phyloP scores from a whole-genome alignment of 1,139 yeast genomes.

The Neolecta irregularis region DNA sequence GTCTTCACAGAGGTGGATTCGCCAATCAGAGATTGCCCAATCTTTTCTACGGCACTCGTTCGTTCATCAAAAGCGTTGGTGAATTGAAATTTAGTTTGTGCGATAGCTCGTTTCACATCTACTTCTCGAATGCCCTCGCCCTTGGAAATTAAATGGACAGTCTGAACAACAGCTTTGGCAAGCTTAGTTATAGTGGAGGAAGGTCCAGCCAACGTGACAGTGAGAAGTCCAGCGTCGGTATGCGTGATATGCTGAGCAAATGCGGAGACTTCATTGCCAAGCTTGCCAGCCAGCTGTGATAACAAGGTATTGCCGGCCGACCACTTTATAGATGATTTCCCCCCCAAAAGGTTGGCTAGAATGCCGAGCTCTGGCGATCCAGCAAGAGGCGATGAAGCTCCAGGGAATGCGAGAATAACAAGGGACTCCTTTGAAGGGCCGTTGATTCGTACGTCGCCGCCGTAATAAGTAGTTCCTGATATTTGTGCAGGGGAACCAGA shows the following conservation, averaged over 20 bases:
- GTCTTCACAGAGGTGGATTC: conserved; percentile 16
- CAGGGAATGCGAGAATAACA: conserved; percentile 74
- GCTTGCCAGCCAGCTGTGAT: conserved; percentile 30
- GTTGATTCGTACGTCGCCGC: conserved; percentile 69
- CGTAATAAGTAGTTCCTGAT: conserved; percentile 33
- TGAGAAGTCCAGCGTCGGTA: conserved; percentile 71
- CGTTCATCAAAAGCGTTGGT: conserved; percentile 28
- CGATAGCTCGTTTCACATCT: conserved; percentile 32
- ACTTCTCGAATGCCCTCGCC: conserved; percentile 20
- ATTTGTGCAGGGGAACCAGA: conserved; percentile 36
- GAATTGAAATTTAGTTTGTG: conserved; percentile 29
- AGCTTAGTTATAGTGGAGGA: conserved; percentile 41
- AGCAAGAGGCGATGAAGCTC: conserved; percentile 28
- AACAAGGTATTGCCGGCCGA: conserved; percentile 33
- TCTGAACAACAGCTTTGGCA: conserved; percentile 37
- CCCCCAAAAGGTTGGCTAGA: conserved; percentile 58
- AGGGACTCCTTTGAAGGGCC: conserved; percentile 42
- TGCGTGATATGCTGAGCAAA: conserved; percentile 47
- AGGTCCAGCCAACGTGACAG: conserved; percentile 48
- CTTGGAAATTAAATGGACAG: conserved; percentile 16
- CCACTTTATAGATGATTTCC: conserved; percentile 32
- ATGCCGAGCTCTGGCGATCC: conserved; percentile 52
- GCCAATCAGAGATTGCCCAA: conserved; percentile 21
- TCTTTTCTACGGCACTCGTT: conserved; percentile 19
- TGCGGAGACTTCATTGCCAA: conserved; percentile 26